Conservation (phyloP, 768 basidiomycete species). For the Pulveroboletus frians region DNA sequence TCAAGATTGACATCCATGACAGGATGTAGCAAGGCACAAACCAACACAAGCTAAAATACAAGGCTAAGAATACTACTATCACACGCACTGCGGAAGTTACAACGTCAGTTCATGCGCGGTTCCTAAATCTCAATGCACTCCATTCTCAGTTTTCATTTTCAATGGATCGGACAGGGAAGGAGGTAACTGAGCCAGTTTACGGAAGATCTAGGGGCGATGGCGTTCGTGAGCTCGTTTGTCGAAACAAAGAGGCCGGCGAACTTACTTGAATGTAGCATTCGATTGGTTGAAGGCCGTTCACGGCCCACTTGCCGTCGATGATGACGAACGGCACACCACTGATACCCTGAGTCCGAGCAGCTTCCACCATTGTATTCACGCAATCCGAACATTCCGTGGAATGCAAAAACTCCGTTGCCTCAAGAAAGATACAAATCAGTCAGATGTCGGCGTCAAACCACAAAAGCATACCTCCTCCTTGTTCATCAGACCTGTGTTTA, state of each 20-base stretch:
- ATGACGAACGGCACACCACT: constrained; percentile 49
- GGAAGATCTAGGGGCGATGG: constrained; percentile 22
- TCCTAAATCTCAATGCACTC: not conserved
- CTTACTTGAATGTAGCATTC: constrained; percentile 37
- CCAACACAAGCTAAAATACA: not conserved
- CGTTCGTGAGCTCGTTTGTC: not conserved
- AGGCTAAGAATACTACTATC: not conserved
- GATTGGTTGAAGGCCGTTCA: constrained; percentile 39
- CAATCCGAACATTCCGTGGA: constrained; percentile 35
- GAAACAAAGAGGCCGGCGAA: not conserved
- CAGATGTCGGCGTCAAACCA: not conserved
- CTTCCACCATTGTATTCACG: constrained; percentile 35
- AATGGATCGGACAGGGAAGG: not conserved
- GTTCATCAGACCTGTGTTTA: constrained; percentile 32
- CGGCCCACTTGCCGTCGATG: constrained; percentile 40
- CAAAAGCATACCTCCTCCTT: constrained; percentile 28
- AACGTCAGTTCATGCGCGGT: too few relatives aligned
- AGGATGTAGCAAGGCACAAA: not conserved
- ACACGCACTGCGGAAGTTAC: not conserved
- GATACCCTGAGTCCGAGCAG: constrained; percentile 39
- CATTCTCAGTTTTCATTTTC: not conserved
- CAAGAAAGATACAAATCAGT: not conserved
- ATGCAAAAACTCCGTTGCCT: constrained; percentile 38
- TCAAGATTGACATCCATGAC: too few relatives aligned
- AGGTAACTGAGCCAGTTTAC: constrained; percentile 22